These are phyloP conservation scores for Dictyostelium discoideum DNA, from an alignment of 78 protist genomes.

Conservation along the genomic window dicty_2.7 NC_007089.4:4221501-4222000, in stretches of 20 bases:
- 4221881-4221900: not conserved
- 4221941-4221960: not conserved
- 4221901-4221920: not conserved
- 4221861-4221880: not conserved
- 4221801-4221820: too few relatives aligned
- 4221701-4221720: not conserved
- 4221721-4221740: not conserved
- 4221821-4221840: not conserved
- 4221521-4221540: not conserved
- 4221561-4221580: not conserved
- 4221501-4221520: not conserved
- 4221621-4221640: not conserved
- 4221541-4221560: not conserved
- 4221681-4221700: not conserved
- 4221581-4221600: not conserved
- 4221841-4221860: not conserved
- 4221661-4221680: not conserved
- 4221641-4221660: not conserved
- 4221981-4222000: not conserved
- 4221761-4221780: not conserved
- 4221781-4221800: not conserved
- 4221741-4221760: not conserved
- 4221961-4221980: not conserved
- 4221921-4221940: not conserved
- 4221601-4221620: not conserved